phyloP scores from a whole-genome alignment of 2,329 filamentous ascomycete genomes.

The Aspergillus pseudotamarii region DNA sequence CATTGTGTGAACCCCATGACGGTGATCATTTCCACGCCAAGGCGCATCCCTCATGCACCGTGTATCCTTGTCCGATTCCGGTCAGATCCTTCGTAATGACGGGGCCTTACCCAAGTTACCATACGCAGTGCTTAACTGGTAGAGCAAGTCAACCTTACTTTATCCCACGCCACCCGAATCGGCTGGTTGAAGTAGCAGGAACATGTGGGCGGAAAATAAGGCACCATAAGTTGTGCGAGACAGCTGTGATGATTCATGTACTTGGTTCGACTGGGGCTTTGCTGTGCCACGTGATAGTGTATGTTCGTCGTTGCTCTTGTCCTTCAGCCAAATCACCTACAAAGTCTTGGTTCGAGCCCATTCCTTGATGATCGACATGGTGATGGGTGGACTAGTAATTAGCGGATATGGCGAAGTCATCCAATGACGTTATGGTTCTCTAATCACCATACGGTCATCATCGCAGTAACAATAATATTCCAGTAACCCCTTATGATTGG shows the following conservation, averaged over 20 bases:
- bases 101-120: neutral
- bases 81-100: neutral
- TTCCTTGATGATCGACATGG: neutral
- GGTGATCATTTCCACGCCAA: slow-evolving; percentile 11
- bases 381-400: neutral
- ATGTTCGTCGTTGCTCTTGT: slow-evolving; percentile 7
- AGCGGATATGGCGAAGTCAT: neutral
- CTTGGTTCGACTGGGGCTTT: neutral
- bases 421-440: neutral
- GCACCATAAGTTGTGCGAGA: neutral
- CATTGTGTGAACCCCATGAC: neutral
- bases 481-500: neutral
- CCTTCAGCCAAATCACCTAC: slow-evolving; percentile 1
- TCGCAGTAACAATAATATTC: neutral
- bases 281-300: neutral
- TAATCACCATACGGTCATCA: neutral
- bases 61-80: neutral
- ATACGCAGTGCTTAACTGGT: neutral
- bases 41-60: neutral
- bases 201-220: neutral
- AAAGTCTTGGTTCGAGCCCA: neutral
- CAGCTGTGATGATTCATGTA: neutral
- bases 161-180: neutral
- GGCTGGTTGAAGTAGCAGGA: neutral
- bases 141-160: neutral